These are phyloP conservation scores for Verticillium alfalfae DNA, from an alignment of 2,329 filamentous ascomycete species.

Conservation along the genomic window DNA sequence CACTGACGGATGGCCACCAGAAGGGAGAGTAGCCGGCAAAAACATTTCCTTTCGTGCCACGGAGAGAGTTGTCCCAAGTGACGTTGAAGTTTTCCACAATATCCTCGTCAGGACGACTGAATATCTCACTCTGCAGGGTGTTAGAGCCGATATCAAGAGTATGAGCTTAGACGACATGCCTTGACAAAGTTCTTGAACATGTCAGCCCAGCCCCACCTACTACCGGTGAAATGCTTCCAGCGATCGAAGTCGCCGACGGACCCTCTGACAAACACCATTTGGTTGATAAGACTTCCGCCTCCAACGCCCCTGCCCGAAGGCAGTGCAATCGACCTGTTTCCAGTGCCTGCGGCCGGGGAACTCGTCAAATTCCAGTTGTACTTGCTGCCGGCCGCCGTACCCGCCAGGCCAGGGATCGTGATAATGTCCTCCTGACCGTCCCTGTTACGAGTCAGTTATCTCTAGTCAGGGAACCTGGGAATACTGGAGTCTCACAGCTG, in stretches of 20 bases:
- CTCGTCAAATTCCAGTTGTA: constrained; percentile 36
- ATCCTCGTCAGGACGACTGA: constrained; percentile 16
- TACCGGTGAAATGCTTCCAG: constrained; percentile 5
- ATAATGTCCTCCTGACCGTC: constrained; percentile 4
- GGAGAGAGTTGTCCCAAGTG: constrained; percentile 17
- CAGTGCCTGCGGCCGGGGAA: not conserved
- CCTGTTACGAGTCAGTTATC: not conserved
- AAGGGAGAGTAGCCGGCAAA: constrained; percentile 21
- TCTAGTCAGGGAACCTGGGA: too few species aligned
- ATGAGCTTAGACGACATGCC: not conserved
- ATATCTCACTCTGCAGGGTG: not conserved
- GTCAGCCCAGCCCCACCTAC: constrained; percentile 4
- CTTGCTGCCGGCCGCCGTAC: constrained; percentile 4
- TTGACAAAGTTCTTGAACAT: not conserved
- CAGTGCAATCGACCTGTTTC: not conserved
- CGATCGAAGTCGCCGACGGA: not conserved
- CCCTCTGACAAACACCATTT: not conserved
- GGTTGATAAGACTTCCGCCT: not conserved
- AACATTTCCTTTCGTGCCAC: constrained; percentile 18
- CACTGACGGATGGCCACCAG: constrained; percentile 22
- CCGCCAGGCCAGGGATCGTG: constrained; percentile 3
- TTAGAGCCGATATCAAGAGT: too few species aligned
- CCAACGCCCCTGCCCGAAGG: not conserved
- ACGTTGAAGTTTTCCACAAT: constrained; percentile 18
- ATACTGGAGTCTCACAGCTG: too few species aligned